Evolutionary conservation across 2,329 filamentous ascomycete genomes (phyloP).

Genomic region (Orbilia ellipsospora): DNA sequence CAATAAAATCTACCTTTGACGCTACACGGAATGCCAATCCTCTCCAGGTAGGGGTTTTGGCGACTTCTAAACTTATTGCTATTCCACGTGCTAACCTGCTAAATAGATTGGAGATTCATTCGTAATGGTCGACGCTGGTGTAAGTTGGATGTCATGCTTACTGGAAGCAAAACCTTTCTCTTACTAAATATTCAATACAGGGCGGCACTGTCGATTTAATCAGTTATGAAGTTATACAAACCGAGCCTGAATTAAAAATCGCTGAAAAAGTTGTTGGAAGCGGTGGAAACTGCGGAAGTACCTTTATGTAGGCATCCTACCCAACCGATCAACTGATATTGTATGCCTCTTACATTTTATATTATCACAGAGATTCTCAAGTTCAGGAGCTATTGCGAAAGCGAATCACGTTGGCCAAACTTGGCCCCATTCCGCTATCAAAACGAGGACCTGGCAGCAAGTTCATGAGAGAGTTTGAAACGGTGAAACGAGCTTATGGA

Average conservation of each 20-base stretch:
- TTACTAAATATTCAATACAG: conserved; percentile 11
- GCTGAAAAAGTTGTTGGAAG: conserved; percentile 84
- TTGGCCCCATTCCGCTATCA: conserved; percentile 71
- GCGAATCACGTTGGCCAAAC: conserved; percentile 74
- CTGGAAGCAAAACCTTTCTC: no score
- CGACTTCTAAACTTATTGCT: background rate
- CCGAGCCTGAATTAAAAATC: conserved; percentile 74
- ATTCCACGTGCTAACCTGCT: conserved; percentile 25
- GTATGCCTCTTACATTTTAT: conserved; percentile 17
- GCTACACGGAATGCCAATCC: conserved; percentile 30
- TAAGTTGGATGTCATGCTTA: conserved; percentile 61
- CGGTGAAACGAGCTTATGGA: conserved; percentile 43
- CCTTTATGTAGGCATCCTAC: conserved; percentile 75
- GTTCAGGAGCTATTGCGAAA: conserved; percentile 80
- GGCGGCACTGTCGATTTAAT: conserved; percentile 64
- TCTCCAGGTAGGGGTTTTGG: conserved; percentile 16
- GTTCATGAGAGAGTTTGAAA: conserved; percentile 54
- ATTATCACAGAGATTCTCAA: conserved; percentile 62
- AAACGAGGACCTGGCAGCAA: conserved; percentile 52
- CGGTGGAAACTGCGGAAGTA: conserved; percentile 80
- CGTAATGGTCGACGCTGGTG: conserved; percentile 69
- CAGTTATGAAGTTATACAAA: conserved; percentile 78
- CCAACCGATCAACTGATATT: background rate
- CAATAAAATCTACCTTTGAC: conserved; percentile 56
- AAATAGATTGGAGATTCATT: conserved; percentile 66